Percentiles rank a stretch among this genome's conserved stretches.
Evolutionary conservation across 495 filamentous ascomycete genomes (phyloP).

Genomic region (Aspergillus homomorphus): DNA sequence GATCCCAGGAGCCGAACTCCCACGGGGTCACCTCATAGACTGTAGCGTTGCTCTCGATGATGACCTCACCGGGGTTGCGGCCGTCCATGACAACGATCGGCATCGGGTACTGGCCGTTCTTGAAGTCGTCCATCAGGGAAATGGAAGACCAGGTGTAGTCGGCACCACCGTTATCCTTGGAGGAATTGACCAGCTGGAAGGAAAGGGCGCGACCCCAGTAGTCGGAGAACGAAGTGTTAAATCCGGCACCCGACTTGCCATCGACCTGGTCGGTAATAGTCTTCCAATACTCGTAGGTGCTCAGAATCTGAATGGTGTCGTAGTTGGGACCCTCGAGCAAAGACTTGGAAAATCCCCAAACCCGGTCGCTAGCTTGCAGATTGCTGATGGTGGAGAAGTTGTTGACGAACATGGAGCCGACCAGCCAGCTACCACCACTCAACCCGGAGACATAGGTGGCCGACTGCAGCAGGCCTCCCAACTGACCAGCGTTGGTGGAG

Average conservation of each 20-base stretch:
- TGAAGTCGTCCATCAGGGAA: conserved; percentile 62
- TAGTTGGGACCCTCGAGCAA: conserved; percentile 63
- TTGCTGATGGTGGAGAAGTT: conserved; percentile 73
- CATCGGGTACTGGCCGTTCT: conserved; percentile 64
- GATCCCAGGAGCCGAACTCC: conserved; percentile 82
- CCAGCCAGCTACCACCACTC: conserved; percentile 86
- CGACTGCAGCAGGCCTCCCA: conserved; percentile 80
- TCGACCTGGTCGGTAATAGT: conserved; percentile 58
- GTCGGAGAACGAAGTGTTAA: conserved; percentile 74
- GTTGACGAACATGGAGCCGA: conserved; percentile 83
- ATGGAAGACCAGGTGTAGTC: conserved; percentile 85
- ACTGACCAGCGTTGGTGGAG: conserved; percentile 59
- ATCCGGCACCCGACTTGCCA: conserved; percentile 66
- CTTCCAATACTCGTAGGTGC: conserved; percentile 60
- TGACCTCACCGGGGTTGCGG: conserved; percentile 58
- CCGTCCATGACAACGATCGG: conserved; percentile 76
- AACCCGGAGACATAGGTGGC: conserved; percentile 78
- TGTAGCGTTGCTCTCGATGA: conserved; percentile 72
- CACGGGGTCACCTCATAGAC: conserved; percentile 82
- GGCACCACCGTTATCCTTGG: conserved; percentile 60
- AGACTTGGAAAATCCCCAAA: conserved; percentile 72
- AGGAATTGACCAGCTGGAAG: conserved; percentile 75
- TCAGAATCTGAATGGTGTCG: conserved; percentile 44
- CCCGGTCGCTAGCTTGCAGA: conserved; percentile 52
- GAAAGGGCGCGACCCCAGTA: conserved; percentile 76